Evolutionary conservation across 2,329 filamentous ascomycete species (phyloP).

Genomic region (Rhynchosporium graminicola): DNA sequence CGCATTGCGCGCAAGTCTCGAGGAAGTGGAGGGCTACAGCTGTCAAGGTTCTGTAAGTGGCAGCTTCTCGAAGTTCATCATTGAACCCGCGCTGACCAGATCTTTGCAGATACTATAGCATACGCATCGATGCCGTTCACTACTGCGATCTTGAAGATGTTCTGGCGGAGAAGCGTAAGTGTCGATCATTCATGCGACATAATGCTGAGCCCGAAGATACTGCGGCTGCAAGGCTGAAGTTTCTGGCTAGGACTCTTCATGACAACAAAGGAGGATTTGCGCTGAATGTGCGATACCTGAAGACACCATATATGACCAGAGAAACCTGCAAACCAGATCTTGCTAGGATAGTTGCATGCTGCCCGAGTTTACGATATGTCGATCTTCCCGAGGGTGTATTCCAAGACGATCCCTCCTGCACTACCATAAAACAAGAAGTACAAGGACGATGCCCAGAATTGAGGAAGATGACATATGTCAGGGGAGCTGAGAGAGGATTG

Average conservation of each 20-base stretch:
- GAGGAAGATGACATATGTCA: constrained; percentile 83
- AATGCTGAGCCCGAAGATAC: constrained; percentile 82
- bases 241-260: constrained; percentile 80
- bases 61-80: neutral
- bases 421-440: constrained; percentile 78
- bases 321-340: constrained; percentile 80
- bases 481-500: constrained; percentile 76
- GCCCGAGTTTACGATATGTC: constrained; percentile 83
- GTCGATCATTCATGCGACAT: constrained; percentile 69
- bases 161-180: constrained; percentile 77
- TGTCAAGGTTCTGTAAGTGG: constrained; percentile 60
- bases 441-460: constrained; percentile 81
- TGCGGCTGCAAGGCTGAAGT: constrained; percentile 70
- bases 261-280: constrained; percentile 69
- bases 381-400: constrained; percentile 89
- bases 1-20: constrained; percentile 74
- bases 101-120: constrained; percentile 71
- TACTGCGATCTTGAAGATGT: constrained; percentile 87
- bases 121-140: constrained; percentile 91
- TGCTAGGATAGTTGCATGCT: constrained; percentile 79
- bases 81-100: constrained; percentile 16
- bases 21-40: constrained; percentile 66
- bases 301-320: constrained; percentile 92
- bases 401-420: constrained; percentile 73
- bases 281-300: constrained; percentile 72